phyloP scores from a whole-genome alignment of 306 rosid genomes.

The Gillenia trifoliata region DNA sequence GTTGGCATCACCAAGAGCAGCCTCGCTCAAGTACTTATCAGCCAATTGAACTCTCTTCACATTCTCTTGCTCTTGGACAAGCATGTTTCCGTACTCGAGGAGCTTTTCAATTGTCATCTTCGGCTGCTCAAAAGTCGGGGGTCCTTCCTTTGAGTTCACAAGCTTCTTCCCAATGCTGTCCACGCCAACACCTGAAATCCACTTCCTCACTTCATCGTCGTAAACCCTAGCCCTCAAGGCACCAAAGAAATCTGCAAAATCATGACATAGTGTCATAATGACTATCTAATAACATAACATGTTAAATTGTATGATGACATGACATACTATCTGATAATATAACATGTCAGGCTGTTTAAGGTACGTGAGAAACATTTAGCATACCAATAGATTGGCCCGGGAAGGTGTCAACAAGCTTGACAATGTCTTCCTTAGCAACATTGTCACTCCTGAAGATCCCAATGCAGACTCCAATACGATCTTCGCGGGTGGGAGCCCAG shows the following conservation, averaged over 20 bases:
- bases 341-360: not conserved
- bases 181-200: constrained; percentile 34
- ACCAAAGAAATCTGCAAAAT: constrained; percentile 42
- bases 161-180: constrained; percentile 37
- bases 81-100: constrained; percentile 49
- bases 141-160: constrained; percentile 48
- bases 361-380: not conserved
- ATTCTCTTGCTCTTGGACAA: constrained; percentile 52
- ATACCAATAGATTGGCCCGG: constrained; percentile 97
- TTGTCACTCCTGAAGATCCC: constrained; percentile 80
- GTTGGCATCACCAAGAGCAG: constrained; percentile 52
- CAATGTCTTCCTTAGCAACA: constrained; percentile 34
- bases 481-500: constrained; percentile 96
- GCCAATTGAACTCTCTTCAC: constrained; percentile 62
- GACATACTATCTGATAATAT: not conserved
- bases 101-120: constrained; percentile 43
- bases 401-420: constrained; percentile 85
- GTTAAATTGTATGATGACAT: not conserved
- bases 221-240: constrained; percentile 51
- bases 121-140: constrained; percentile 49
- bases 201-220: constrained; percentile 57
- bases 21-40: constrained; percentile 50
- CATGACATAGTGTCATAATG: not conserved
- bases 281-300: not conserved
- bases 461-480: constrained; percentile 78